Conservation (phyloP, 805 yeast species). For the Alloascoidea africana region DNA sequence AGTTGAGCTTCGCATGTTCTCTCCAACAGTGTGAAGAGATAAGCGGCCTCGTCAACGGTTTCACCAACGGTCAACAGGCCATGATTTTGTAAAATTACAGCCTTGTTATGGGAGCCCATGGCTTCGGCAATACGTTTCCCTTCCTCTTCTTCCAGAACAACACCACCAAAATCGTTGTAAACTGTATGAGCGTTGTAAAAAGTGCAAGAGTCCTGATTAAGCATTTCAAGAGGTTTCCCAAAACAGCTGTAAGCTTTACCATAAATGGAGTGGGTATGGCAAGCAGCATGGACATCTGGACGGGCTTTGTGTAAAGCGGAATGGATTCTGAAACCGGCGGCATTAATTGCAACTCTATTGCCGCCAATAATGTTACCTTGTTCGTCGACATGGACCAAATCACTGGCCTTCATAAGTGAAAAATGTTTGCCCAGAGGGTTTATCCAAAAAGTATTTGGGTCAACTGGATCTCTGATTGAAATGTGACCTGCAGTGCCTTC, state of each 20-base stretch:
- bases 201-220: slow-evolving; percentile 63
- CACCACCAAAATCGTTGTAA: slow-evolving; percentile 61
- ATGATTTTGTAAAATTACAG: slow-evolving; percentile 53
- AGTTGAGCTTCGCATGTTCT: slow-evolving; percentile 51
- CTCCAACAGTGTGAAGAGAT: slow-evolving; percentile 47
- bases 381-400: slow-evolving; percentile 48
- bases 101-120: slow-evolving; percentile 37
- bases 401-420: slow-evolving; percentile 39
- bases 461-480: slow-evolving; percentile 71
- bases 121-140: slow-evolving; percentile 48
- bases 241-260: slow-evolving; percentile 56
- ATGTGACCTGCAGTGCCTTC: slow-evolving; percentile 84
- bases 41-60: slow-evolving; percentile 66
- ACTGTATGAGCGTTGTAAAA: slow-evolving; percentile 56
- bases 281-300: slow-evolving; percentile 59
- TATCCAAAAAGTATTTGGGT: slow-evolving; percentile 76
- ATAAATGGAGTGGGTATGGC: slow-evolving; percentile 51
- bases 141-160: slow-evolving; percentile 52
- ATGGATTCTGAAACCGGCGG: slow-evolving; percentile 60
- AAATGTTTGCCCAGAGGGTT: slow-evolving; percentile 79
- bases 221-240: slow-evolving; percentile 58
- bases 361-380: slow-evolving; percentile 53
- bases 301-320: slow-evolving; percentile 52
- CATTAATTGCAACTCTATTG: slow-evolving; percentile 36
- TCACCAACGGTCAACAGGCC: slow-evolving; percentile 57